phyloP scores from a whole-genome alignment of 1,139 yeast genomes.

The Pichia sp. region DNA sequence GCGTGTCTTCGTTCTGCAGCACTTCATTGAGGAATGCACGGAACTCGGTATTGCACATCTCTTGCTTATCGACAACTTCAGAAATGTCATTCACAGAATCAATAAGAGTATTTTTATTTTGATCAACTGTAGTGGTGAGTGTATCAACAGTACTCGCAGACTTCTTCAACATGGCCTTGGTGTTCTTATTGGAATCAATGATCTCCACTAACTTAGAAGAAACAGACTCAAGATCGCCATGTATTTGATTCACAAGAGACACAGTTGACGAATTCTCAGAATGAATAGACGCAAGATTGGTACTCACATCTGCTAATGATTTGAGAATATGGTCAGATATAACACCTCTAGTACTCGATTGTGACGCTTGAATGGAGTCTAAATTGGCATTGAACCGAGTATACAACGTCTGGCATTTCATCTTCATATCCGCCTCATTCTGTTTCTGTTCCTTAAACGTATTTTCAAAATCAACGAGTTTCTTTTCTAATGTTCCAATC shows the following conservation, averaged over 20 bases:
- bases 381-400: slow-evolving; percentile 1
- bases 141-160: not conserved
- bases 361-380: not conserved
- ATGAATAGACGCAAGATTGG: not conserved
- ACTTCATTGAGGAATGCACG: slow-evolving; percentile 1
- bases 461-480: slow-evolving; percentile 14
- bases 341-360: not conserved
- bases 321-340: slow-evolving; percentile 6
- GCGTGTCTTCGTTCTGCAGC: not conserved
- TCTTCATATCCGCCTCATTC: slow-evolving; percentile 4
- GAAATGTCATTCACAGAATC: not conserved
- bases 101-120: not conserved
- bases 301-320: slow-evolving; percentile 4
- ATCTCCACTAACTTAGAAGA: not conserved
- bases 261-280: not conserved
- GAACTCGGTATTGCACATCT: not conserved
- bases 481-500: slow-evolving; percentile 13
- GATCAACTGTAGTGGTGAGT: not conserved
- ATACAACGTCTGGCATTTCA: slow-evolving; percentile 7
- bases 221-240: not conserved
- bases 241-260: not conserved
- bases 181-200: not conserved
- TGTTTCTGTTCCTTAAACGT: slow-evolving; percentile 6
- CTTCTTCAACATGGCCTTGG: not conserved
- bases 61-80: not conserved